Conservation (phyloP, 179 eudicot species). For the Corrigiola litoralis region DNA sequence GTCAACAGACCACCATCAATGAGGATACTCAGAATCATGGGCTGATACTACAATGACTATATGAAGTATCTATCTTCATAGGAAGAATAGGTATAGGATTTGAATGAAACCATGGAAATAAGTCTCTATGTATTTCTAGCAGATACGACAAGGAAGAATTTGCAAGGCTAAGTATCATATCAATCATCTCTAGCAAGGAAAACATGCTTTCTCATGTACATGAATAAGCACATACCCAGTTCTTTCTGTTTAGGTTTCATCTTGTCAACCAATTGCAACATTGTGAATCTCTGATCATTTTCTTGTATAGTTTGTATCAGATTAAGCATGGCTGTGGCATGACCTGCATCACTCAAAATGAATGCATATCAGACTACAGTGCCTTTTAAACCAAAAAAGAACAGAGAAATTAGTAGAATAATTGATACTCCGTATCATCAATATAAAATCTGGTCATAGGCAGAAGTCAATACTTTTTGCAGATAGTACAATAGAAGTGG, state of each 20-base stretch:
- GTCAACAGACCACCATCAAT: neutral
- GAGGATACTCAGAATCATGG: neutral
- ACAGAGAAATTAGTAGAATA: neutral
- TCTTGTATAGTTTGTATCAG: constrained; percentile 65
- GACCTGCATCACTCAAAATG: constrained; percentile 42
- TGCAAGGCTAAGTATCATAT: neutral
- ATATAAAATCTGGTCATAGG: no score
- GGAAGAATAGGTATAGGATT: neutral
- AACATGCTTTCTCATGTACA: constrained; percentile 8
- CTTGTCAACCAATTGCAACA: constrained; percentile 92
- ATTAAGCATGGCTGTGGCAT: constrained; percentile 60
- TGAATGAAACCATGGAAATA: neutral
- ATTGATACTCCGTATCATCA: no score
- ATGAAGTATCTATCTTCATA: neutral
- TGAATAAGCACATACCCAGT: constrained; percentile 41
- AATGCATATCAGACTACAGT: neutral
- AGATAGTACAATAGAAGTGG: no score
- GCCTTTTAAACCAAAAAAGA: neutral
- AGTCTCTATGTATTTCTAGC: no score
- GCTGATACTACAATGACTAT: no score
- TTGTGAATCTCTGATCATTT: constrained; percentile 72
- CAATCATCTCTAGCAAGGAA: neutral
- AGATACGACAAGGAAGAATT: neutral
- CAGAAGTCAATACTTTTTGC: no score
- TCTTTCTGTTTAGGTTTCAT: constrained; percentile 70